These are phyloP conservation scores for Friedmanniomyces simplex DNA, from an alignment of 495 filamentous ascomycete species.

Conservation along the genomic window DNA sequence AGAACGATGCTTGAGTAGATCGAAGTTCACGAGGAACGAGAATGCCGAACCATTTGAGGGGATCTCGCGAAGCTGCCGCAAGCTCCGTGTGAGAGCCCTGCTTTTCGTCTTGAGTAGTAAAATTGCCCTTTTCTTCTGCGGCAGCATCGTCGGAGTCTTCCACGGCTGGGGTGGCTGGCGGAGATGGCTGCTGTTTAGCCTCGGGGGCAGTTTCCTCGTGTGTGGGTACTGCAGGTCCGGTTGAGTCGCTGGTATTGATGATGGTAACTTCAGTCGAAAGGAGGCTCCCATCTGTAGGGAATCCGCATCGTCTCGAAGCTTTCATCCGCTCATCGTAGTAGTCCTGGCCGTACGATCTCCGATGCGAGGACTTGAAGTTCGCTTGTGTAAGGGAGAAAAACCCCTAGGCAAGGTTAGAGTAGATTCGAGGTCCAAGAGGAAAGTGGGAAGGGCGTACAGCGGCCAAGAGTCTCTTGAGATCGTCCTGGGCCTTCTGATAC, in stretches of 20 bases:
- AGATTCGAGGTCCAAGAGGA: conserved; percentile 21
- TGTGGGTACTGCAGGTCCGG: not conserved
- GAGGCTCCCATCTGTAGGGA: not conserved
- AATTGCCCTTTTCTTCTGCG: not conserved
- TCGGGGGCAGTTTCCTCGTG: not conserved
- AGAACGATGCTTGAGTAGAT: conserved; percentile 30
- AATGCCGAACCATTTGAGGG: conserved; percentile 39
- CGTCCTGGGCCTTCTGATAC: conserved; percentile 51
- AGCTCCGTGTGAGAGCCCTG: no score
- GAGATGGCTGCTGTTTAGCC: conserved; percentile 8
- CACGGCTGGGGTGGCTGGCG: conserved; percentile 1
- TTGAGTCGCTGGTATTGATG: not conserved
- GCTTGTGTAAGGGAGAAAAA: conserved; percentile 38
- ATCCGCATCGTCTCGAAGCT: conserved; percentile 19
- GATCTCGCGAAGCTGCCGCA: conserved; percentile 21
- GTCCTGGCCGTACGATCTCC: conserved; percentile 33
- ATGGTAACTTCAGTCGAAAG: not conserved
- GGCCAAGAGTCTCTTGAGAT: conserved; percentile 46
- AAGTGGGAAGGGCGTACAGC: conserved; percentile 26
- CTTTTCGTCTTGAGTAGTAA: not conserved
- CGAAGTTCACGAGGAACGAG: conserved; percentile 36
- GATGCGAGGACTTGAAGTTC: conserved; percentile 30
- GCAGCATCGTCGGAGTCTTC: not conserved
- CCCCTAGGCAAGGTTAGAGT: conserved; percentile 16
- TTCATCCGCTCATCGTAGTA: conserved; percentile 39